Evolutionary conservation across 2,329 filamentous ascomycete genomes (phyloP), one percentile per base, ranked within the genome.

Genomic region (Didymella pinodella): DNA sequence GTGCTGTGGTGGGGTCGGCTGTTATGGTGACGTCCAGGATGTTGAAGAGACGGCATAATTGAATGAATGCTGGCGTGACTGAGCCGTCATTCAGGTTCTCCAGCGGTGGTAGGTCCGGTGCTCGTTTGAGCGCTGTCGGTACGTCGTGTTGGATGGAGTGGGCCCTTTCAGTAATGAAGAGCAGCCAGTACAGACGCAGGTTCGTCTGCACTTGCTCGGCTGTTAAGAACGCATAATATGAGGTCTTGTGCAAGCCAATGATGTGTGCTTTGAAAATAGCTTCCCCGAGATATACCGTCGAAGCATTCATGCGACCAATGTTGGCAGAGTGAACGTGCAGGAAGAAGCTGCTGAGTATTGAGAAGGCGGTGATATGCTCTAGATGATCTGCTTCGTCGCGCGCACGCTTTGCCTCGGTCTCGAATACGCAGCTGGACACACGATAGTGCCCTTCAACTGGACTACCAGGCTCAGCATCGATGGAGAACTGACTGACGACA

Each of bases 121-220:
- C 64, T 41, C 73, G 67, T 48, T 72, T 73, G 5, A 76, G 55
- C 40, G 65, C 71, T 8, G 68, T 73, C 0, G 73, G 73, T 7
- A 76, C 70, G 51, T 76, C 73, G 49, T 76, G 72, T 47, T 76
- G 73, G 12, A 76, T 69, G 1, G 73, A 75, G 38, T 76, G 73
- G 1, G 73, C 73, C 49, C 73, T 67, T 57, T 76, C 73, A 0
- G 73, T 76, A 29, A 76, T 75, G 61, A 76, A 76, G 10, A 76
- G 63, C 18, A 76, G 64, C 73, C 73, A 76, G 44, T 76, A 76
- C n/a, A 76, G 62, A 18, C 73, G 63, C 43, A 75, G 46, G 26
- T 65, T 63, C 54, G 71, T 69, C 56, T 76, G 73, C 26, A 63
- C 59, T 44, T 71, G 65, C 49, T 73, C 72, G 2, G 59, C 16